Percentiles rank a stretch among this genome's conserved stretches.
Evolutionary conservation across 305 asterid species (phyloP).

Genomic region (Ilex paraguariensis): DNA sequence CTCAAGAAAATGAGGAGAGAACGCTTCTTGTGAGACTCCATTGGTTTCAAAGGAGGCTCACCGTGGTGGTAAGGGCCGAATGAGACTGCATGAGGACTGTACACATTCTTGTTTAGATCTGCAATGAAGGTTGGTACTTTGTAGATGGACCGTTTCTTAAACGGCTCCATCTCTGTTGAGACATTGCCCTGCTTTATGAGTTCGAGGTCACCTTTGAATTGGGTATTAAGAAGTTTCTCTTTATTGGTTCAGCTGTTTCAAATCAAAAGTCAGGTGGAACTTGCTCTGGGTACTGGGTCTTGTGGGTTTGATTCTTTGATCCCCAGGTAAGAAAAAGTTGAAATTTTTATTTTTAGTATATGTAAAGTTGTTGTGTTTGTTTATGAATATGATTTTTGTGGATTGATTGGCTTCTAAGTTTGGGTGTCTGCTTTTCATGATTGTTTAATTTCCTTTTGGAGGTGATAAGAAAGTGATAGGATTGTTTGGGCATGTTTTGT

Average conservation of each 20-base stretch:
- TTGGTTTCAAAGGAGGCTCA: not conserved
- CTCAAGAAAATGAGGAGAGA: not conserved
- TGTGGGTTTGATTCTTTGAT: constrained; percentile 21
- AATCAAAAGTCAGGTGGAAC: constrained; percentile 13
- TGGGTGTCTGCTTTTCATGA: no score
- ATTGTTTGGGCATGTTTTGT: no score
- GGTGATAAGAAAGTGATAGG: no score
- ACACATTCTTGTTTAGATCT: not conserved
- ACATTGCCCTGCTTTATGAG: not conserved
- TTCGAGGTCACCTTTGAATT: constrained; percentile 4
- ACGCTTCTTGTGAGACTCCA: not conserved
- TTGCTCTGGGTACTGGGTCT: constrained; percentile 11
- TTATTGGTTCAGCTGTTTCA: constrained; percentile 27
- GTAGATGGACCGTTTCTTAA: not conserved
- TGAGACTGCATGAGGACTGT: no score
- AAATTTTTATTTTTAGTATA: no score
- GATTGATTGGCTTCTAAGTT: not conserved
- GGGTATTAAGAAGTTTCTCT: constrained; percentile 11
- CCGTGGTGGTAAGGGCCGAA: not conserved
- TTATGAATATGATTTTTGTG: not conserved
- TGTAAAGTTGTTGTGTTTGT: no score
- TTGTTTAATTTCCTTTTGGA: no score
- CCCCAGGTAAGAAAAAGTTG: constrained; percentile 3
- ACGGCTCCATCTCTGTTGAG: not conserved
- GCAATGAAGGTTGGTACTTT: not conserved